Conservation (phyloP, 2,329 filamentous ascomycete genomes). For the Curvularia sp. region DNA sequence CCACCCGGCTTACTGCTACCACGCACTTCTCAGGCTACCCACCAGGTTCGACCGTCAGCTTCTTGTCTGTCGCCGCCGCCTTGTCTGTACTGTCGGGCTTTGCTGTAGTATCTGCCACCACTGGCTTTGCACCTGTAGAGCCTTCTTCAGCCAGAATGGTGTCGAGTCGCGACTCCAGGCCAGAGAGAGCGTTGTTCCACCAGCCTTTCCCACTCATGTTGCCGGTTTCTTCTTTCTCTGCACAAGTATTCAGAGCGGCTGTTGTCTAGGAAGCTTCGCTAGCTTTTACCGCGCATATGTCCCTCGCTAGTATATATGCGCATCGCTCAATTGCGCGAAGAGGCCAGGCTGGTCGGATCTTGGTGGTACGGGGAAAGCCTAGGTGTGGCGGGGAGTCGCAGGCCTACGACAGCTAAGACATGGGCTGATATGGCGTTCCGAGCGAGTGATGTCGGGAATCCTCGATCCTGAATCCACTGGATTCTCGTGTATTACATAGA, state of each 20-base stretch:
- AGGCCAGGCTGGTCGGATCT: slow-evolving; percentile 36
- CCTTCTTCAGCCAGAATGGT: slow-evolving; percentile 86
- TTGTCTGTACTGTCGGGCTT: slow-evolving; percentile 43
- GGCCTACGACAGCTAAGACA: neutral
- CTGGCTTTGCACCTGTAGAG: slow-evolving; percentile 56
- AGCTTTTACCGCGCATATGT: slow-evolving; percentile 41
- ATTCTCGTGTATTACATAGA: neutral
- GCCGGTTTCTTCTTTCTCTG: slow-evolving; percentile 9
- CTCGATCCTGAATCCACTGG: neutral
- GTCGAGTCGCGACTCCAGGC: slow-evolving; percentile 91
- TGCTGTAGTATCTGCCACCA: slow-evolving; percentile 48
- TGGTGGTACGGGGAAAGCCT: slow-evolving; percentile 33
- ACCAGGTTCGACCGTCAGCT: slow-evolving; percentile 45
- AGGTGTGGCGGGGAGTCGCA: slow-evolving; percentile 33
- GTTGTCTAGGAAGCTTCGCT: slow-evolving; percentile 18
- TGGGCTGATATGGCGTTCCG: neutral
- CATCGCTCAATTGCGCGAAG: slow-evolving; percentile 40
- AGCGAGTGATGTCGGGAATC: neutral
- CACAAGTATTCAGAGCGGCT: slow-evolving; percentile 2
- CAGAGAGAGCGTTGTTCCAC: slow-evolving; percentile 80
- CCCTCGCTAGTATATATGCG: slow-evolving; percentile 37
- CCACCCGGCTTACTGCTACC: slow-evolving; percentile 1
- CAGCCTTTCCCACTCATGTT: slow-evolving; percentile 43
- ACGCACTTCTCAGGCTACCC: slow-evolving; percentile 18
- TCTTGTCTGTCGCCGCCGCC: slow-evolving; percentile 33